Base-by-base conservation (phyloP, 768 basidiomycete genomes). In the Termitomyces sp. region DNA sequence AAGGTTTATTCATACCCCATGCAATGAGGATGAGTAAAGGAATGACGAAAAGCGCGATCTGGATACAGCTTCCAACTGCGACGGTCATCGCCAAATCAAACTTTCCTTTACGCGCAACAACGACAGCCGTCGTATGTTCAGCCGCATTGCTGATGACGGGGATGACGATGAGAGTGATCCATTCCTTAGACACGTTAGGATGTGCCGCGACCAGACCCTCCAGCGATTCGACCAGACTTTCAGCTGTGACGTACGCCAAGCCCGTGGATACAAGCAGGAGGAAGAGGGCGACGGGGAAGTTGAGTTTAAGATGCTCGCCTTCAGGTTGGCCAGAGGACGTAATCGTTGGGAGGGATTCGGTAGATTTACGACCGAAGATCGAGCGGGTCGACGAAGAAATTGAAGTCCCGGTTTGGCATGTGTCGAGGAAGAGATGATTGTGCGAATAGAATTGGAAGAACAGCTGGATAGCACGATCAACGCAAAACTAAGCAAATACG, bases 381-480 rank as follows among this genome's bases (percentile, higher is more conserved):
- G 31, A 21, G 46, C 14, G 46, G 2, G 19, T n/a, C 19, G 46
- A 46, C 11, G 27, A 31, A 11, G 63, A 62, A 2, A 63, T 53
- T 2, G 55, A 59, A 31, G 63, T 57, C n/a, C 62, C 66, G 21
- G 65, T 65, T 54, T 69, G 69, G 11, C 66, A 60, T 11, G 70
- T 71, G 63, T 76, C 74, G 54, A 73, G 60, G 71, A 77, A 78
- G 19, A 78, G 64, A 56, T 77, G 72, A 54, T 74, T 75, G 62
- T 82, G 81, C 7, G 80, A 78, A 67, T 78, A 80, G 69, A 82
- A 80, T 62, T 82, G 81, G 70, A 82, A 82, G 60, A 77, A 66
- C 46, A 82, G 71, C 69, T 81, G 69, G 17, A 21, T 31, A 75
- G 73, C 57, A 84, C 88, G 3, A 31, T 46, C 1, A 32, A 32